These are phyloP conservation scores for Dioscorea zingiberensis DNA, from an alignment of 106 monocot species.

Conservation along the genomic window DNA sequence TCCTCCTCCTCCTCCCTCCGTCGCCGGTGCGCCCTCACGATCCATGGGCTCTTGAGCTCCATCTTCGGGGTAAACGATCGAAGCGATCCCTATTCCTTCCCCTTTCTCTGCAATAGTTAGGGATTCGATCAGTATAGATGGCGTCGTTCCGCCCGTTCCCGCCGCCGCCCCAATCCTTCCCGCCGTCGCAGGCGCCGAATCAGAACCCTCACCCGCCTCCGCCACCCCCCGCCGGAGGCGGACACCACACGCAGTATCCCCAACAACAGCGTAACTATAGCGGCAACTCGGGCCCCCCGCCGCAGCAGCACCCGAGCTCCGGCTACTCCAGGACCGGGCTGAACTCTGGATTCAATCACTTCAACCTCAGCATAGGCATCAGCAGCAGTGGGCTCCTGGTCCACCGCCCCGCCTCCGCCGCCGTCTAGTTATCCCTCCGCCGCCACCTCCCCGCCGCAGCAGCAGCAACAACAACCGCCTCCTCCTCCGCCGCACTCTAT, in stretches of 20 bases:
- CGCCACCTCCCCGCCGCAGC: neutral
- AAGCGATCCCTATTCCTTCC: too few relatives aligned
- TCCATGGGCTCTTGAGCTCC: too few relatives aligned
- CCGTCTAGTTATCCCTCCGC: neutral
- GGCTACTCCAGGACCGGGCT: neutral
- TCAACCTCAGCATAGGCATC: neutral
- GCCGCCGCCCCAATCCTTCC: neutral
- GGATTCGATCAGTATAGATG: neutral
- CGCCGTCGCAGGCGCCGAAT: neutral
- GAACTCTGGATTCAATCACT: too few relatives aligned
- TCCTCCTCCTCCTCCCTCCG: too few relatives aligned
- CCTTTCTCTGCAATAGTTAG: neutral
- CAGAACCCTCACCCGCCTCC: neutral
- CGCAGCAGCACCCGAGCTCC: neutral
- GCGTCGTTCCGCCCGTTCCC: conserved; percentile 2
- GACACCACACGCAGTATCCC: neutral
- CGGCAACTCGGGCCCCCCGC: neutral
- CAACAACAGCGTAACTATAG: conserved; percentile 3
- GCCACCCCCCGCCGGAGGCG: conserved; percentile 1
- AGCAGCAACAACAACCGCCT: neutral
- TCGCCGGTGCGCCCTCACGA: too few relatives aligned
- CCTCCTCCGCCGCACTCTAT: neutral
- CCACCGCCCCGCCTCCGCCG: neutral
- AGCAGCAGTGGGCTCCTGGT: neutral
- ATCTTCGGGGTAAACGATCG: too few relatives aligned